phyloP scores from a whole-genome alignment of 1,139 yeast species.

The Pichia terricola region DNA sequence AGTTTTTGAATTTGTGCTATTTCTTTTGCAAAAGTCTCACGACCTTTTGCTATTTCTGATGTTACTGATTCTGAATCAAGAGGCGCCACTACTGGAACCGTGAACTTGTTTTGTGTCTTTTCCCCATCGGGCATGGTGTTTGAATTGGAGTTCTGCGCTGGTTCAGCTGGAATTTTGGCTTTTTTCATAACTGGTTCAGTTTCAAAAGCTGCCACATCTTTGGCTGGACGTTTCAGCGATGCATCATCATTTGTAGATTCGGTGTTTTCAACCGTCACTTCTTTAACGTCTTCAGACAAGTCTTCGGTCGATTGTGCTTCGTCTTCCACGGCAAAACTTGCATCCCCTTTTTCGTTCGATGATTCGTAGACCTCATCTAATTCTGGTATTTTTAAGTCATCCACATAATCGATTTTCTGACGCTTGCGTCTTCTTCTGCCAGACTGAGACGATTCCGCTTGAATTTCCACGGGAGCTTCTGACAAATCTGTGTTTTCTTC shows the following conservation, averaged over 20 bases:
- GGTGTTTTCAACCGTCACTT: neutral
- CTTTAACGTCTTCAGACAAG: neutral
- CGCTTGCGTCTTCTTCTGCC: conserved; percentile 2
- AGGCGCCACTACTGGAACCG: too few species aligned
- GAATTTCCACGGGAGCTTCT: conserved; percentile 4
- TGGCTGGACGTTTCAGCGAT: neutral
- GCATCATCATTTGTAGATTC: neutral
- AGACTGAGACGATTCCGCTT: neutral
- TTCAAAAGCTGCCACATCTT: neutral
- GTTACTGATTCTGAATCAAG: too few species aligned
- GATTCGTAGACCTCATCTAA: neutral
- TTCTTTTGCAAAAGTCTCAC: too few species aligned
- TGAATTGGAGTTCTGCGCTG: too few species aligned
- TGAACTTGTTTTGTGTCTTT: too few species aligned
- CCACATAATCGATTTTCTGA: conserved; percentile 4
- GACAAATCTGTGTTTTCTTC: conserved; percentile 3
- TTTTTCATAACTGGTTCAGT: too few species aligned
- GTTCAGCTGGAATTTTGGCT: too few species aligned
- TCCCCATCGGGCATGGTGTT: too few species aligned
- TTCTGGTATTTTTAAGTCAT: neutral
- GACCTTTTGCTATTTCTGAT: too few species aligned
- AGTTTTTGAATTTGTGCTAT: too few species aligned
- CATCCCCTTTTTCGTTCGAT: neutral
- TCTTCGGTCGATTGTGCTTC: too few species aligned
- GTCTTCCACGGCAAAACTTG: neutral